A percentile compares a stretch with the other conserved stretches of the same genome.
Evolutionary conservation across 2,329 filamentous ascomycete genomes (phyloP).

Genomic region (Clarireedia paspali): DNA sequence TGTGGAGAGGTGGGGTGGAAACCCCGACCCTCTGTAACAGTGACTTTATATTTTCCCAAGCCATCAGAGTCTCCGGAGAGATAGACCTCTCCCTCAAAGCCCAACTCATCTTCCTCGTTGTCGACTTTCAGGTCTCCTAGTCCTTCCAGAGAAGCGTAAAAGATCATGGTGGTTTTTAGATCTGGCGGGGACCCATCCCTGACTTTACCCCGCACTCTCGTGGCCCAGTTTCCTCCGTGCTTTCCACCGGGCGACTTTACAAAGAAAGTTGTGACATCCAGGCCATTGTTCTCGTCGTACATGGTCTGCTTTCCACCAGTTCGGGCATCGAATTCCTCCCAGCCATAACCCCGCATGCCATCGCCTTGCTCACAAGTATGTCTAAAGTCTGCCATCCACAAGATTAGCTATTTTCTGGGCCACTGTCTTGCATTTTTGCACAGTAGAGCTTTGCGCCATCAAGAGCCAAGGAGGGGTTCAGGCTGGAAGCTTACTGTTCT

Average conservation of each 20-base stretch:
- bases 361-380: slow-evolving; percentile 96
- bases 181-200: slow-evolving; percentile 59
- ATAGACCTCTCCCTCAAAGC: slow-evolving; percentile 54
- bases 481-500: slow-evolving; percentile 54
- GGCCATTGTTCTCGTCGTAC: slow-evolving; percentile 77
- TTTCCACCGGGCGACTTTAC: slow-evolving; percentile 82
- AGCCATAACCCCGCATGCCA: slow-evolving; percentile 90
- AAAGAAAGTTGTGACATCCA: slow-evolving; percentile 90
- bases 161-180: slow-evolving; percentile 69
- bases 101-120: slow-evolving; percentile 44
- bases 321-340: slow-evolving; percentile 93
- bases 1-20: slow-evolving; percentile 58
- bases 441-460: background rate
- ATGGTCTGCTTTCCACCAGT: slow-evolving; percentile 84
- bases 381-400: slow-evolving; percentile 58
- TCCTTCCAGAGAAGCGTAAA: slow-evolving; percentile 78
- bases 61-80: slow-evolving; percentile 62
- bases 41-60: slow-evolving; percentile 73
- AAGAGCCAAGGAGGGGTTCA: too few relatives aligned
- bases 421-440: background rate
- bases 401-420: slow-evolving; percentile 11
- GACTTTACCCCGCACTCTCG: slow-evolving; percentile 74
- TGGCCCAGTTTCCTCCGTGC: slow-evolving; percentile 88
- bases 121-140: slow-evolving; percentile 57
- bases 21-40: slow-evolving; percentile 63